A percentile compares a stretch with the other conserved stretches of the same genome.
Conservation (phyloP, 495 filamentous ascomycete genomes). For the Pyrenula aspistea region DNA sequence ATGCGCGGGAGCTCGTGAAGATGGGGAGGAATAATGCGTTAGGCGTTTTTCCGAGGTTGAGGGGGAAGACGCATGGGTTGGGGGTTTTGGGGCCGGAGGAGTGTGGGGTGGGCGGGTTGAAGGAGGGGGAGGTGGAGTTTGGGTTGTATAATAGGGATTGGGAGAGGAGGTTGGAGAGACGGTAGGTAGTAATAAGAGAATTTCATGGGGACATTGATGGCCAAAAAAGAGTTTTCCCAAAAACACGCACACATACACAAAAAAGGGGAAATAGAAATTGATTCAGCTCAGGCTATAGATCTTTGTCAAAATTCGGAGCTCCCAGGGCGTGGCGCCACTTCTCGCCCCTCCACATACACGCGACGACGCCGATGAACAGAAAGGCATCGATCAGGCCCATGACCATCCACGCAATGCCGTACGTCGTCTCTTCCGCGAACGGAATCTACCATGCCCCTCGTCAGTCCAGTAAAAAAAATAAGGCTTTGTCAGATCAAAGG, state of each 20-base stretch:
- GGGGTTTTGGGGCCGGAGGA: not conserved
- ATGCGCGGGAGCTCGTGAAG: slow-evolving; percentile 28
- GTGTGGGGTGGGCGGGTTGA: not conserved
- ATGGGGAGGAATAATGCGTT: slow-evolving; percentile 39
- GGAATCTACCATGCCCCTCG: too few species aligned
- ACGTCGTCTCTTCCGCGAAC: not conserved
- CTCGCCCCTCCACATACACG: not conserved
- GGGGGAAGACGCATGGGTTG: not conserved
- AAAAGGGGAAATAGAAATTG: too few species aligned
- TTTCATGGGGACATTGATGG: too few species aligned
- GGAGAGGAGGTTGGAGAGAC: not conserved
- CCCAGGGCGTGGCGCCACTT: not conserved
- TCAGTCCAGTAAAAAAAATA: too few species aligned
- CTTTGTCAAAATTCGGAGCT: not conserved
- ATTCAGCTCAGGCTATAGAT: too few species aligned
- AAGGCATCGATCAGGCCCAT: not conserved
- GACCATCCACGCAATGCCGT: not conserved
- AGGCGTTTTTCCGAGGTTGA: slow-evolving; percentile 39
- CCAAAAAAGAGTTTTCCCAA: too few species aligned
- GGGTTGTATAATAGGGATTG: not conserved
- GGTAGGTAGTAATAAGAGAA: too few species aligned
- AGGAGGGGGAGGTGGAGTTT: not conserved
- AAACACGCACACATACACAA: too few species aligned
- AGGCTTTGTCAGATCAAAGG: not conserved
- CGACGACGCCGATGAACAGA: not conserved